Evolutionary conservation across 352 stramenopile genomes (phyloP).

Genomic region (Phytopythium aichiense): DNA sequence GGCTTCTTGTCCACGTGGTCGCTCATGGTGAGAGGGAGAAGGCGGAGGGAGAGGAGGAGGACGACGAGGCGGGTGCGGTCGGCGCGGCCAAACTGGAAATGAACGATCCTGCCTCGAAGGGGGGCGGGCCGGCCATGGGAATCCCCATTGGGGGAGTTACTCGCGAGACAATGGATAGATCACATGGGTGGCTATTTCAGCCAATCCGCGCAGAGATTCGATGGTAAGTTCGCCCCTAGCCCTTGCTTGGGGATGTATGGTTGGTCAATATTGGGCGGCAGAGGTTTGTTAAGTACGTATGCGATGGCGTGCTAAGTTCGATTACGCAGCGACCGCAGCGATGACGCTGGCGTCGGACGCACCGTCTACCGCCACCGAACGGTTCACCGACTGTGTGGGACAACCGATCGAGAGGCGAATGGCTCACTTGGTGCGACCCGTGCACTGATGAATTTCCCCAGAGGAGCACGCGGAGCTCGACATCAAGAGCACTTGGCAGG

Average conservation of each 20-base stretch:
- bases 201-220: not conserved
- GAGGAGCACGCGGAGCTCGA: no score
- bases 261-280: not conserved
- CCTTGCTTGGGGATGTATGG: conserved; percentile 2
- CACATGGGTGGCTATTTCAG: not conserved
- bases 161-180: not conserved
- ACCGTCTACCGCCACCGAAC: not conserved
- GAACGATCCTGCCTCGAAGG: not conserved
- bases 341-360: conserved; percentile 3
- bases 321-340: not conserved
- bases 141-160: not conserved
- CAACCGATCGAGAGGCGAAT: not conserved
- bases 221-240: not conserved
- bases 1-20: conserved; percentile 82
- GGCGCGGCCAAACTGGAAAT: conserved; percentile 40
- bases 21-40: conserved; percentile 34
- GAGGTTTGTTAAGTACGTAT: not conserved
- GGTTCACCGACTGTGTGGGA: not conserved
- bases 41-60: conserved; percentile 5
- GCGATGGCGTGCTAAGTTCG: conserved; percentile 1
- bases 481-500: not conserved
- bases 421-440: no score
- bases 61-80: conserved; percentile 20
- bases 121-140: not conserved
- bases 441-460: no score